Evolutionary conservation across 805 yeast genomes (phyloP), one percentile per base, ranked within the genome.

Genomic region (Ogataea pilisensis): DNA sequence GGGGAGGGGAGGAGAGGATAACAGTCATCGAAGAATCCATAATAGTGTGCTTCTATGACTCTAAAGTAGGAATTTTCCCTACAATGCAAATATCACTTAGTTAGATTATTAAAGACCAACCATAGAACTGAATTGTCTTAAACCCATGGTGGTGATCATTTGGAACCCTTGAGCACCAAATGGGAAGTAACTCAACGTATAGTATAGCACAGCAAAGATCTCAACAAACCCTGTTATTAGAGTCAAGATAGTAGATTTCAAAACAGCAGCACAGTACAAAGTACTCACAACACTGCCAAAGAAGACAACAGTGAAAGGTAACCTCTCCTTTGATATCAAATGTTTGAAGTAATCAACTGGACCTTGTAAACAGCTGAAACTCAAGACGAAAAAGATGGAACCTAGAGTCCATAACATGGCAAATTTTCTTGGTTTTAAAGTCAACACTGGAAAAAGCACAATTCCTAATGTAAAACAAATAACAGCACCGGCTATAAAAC

Each of bases 321-420:
- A 67, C 50, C 99, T 73, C 37, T 80, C 84, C 28, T 75, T 73
- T 3, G 95, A 82, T 5, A 84, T 61, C 46, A 93, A 70, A 59
- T 91, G 98, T 35, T 69, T 68, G 31, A 78, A 46, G 59, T 88
- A 93, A 27, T 82, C 80, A n/a, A 78, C 71, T 0, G 97, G 97
- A 0, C 99, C 99, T 67, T 89, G 96, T 18, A 91, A 66, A 16
- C 88, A 78, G 2, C 96, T 97, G 65, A 93, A 93, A 27, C 96
- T 86, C 5, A 86, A 58, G 16, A 93, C 86, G 63, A 93, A 91
- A 34, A 93, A 64, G 12, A 93, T 57, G 2, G 95, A 85, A 0
- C 98, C 99, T 64, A 91, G 68, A 2, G 96, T 80, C 98, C 99
- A 93, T 26, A 84, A 58, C 50, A 81, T 67, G 11, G 95, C 97